Base-by-base conservation (phyloP, 2,329 filamentous ascomycete species). In the Elsinoe batatas region DNA sequence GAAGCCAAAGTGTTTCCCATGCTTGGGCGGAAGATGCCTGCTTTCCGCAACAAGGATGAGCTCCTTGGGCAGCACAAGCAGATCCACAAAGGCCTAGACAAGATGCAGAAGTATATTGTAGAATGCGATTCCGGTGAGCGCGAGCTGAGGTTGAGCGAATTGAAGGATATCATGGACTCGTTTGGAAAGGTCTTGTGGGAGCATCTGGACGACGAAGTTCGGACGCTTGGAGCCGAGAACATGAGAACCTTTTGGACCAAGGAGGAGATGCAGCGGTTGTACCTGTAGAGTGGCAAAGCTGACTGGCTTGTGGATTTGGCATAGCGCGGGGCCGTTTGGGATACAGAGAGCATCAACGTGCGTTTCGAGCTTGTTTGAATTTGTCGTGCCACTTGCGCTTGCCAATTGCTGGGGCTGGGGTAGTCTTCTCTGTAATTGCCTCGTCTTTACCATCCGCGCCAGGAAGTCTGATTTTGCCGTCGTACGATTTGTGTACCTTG, bases 181-280 rank as follows among this genome's bases (percentile, higher is more conserved):
- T 95, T 91, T 80, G 87, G 87, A 10, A 74, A 76, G 8, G 87
- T 95, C 60, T 68, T 95, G 49, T 91, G 88, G 87, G 74, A 73
- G 64, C 90, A 95, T 76, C 72, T 95, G 58, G 87, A 93, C 64
- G 84, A 91, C 63, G 90, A 95, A 76, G 89, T 95, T 6, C 74
- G 76, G 68, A 80, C 86, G 61, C 69, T 95, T 32, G 81, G 84
- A 1, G 89, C 89, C 43, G 87, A 93, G 69, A 94, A 91, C 67
- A 95, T 95, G 90, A 78, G 88, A 62, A 81, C 76, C 69, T 90
- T 87, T 69, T 95, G 88, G 87, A 85, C 76, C 0, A 62, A 82
- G 58, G 81, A 87, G 46, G 90, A 95, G 76, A 83, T 95, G 69
- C 74, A 71, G 67, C 71, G 72, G 53, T 77, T 93, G 72, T 82